Base-by-base conservation (phyloP, 2,329 filamentous ascomycete genomes). In the Fusarium bactridioides region DNA sequence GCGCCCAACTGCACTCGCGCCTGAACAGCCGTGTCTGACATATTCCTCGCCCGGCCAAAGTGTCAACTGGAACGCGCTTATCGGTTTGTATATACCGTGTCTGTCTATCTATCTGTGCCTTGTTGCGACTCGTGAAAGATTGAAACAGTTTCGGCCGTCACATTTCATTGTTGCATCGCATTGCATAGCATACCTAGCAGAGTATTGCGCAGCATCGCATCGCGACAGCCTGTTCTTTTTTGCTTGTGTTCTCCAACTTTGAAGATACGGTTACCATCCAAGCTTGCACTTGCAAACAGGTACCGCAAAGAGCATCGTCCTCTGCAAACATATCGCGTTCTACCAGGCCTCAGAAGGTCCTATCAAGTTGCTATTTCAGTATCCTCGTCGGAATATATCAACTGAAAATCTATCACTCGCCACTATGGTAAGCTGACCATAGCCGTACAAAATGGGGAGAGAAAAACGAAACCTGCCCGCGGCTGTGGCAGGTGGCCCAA, bases 391-490 rank as follows among this genome's bases (percentile, higher is more conserved):
- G 50, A 69, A 53, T 45, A 59, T 76, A 63, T 61, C 65, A 60
- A 67, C 69, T 70, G 64, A 64, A 50, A 41, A 50, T 50, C 45
- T 69, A 67, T 50, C 64, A 60, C 55, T 59, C 48, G 73, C 58
- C 73, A 78, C 59, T 73, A 78, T 78, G 76, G 69, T 77, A 77
- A 78, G 76, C 74, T 76, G 67, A 77, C 70, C 61, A 74, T 57
- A 69, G 68, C 59, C 63, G 64, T 66, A 45, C 69, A 72, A 77
- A 71, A 83, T 83, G 82, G 82, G 76, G 66, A 80, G 78, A 76
- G 77, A 78, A 74, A 83, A 80, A 72, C 77, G 80, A 75, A 78
- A 74, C 69, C 62, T 79, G 67, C 78, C 77, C 60, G 74, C 76
- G 60, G 72, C 76, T 59, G 76, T 77, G 57, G 75, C 71, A 56